phyloP scores from a whole-genome alignment of 2,329 filamentous ascomycete genomes.

The Drechslerella dactyloides region DNA sequence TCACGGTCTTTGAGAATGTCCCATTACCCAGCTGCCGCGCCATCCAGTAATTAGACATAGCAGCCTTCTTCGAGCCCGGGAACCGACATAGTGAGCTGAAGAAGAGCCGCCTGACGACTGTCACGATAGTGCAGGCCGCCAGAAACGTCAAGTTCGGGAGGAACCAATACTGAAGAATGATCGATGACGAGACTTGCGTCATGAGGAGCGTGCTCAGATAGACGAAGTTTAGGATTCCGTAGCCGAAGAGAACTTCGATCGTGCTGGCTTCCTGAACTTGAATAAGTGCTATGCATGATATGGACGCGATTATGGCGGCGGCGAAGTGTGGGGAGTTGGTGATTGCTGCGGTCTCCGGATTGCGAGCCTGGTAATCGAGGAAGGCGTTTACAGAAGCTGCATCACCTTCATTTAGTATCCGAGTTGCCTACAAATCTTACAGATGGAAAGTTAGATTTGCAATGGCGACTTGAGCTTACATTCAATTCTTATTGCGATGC shows the following conservation, averaged over 20 bases:
- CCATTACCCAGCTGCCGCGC: conserved; percentile 26
- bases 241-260: conserved; percentile 40
- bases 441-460: neutral
- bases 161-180: conserved; percentile 22
- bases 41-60: conserved; percentile 43
- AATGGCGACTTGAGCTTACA: conserved; percentile 1
- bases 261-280: conserved; percentile 11
- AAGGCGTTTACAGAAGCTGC: conserved; percentile 13
- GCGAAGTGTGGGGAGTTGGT: conserved; percentile 25
- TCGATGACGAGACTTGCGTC: conserved; percentile 16
- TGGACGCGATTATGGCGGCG: conserved; percentile 2
- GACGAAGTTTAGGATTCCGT: conserved; percentile 33
- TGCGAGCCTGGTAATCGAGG: conserved; percentile 15
- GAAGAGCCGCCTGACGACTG: conserved; percentile 12
- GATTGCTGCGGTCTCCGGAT: conserved; percentile 21
- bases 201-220: conserved; percentile 20
- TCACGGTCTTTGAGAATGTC: conserved; percentile 36
- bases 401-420: neutral
- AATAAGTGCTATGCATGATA: conserved; percentile 19
- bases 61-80: conserved; percentile 15
- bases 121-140: conserved; percentile 13
- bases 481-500: conserved; percentile 11
- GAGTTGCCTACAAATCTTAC: too few relatives aligned
- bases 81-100: conserved; percentile 17
- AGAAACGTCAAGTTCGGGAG: conserved; percentile 33